Percentiles rank a stretch among this genome's conserved stretches.
Evolutionary conservation across 2,329 filamentous ascomycete species (phyloP).

Genomic region (Coniochaeta sp.): DNA sequence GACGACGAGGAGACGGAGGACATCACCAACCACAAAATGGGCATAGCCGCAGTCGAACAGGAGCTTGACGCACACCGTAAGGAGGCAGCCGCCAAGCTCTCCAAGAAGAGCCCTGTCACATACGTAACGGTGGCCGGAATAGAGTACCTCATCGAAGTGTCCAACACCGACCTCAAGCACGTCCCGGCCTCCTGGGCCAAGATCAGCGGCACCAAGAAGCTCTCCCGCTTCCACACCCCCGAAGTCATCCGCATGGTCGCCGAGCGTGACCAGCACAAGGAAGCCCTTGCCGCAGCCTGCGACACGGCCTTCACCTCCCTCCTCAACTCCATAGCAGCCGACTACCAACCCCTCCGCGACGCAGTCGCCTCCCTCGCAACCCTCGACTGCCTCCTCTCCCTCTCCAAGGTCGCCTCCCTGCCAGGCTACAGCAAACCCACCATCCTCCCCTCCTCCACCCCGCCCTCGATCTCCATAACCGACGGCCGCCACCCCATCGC

Average conservation of each 20-base stretch:
- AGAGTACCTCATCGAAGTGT: conserved; percentile 89
- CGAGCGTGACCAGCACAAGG: conserved; percentile 91
- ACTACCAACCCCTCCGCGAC: conserved; percentile 86
- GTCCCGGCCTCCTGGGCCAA: conserved; percentile 94
- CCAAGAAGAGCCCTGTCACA: conserved; percentile 60
- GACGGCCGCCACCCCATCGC: conserved; percentile 91
- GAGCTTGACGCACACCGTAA: conserved; percentile 73
- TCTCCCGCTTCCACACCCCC: conserved; percentile 90
- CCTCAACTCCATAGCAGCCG: conserved; percentile 65
- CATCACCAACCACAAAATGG: conserved; percentile 81
- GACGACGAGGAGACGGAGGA: conserved; percentile 82
- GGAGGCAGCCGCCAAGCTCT: conserved; percentile 64
- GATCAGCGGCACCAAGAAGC: conserved; percentile 87
- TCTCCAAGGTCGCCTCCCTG: conserved; percentile 75
- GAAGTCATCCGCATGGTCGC: conserved; percentile 76
- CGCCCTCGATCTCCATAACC: conserved; percentile 61
- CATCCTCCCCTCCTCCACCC: conserved; percentile 52
- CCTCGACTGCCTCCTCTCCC: conserved; percentile 82
- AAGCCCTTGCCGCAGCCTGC: conserved; percentile 85
- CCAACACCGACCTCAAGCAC: conserved; percentile 72
- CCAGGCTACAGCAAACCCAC: conserved; percentile 81
- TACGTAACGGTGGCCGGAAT: conserved; percentile 86
- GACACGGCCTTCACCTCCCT: conserved; percentile 72
- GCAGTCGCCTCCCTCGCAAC: conserved; percentile 79
- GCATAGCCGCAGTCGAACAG: conserved; percentile 86